These are phyloP conservation scores for Penicillium bialowiezense DNA, from an alignment of 495 filamentous ascomycete genomes.

Conservation along the genomic window DNA sequence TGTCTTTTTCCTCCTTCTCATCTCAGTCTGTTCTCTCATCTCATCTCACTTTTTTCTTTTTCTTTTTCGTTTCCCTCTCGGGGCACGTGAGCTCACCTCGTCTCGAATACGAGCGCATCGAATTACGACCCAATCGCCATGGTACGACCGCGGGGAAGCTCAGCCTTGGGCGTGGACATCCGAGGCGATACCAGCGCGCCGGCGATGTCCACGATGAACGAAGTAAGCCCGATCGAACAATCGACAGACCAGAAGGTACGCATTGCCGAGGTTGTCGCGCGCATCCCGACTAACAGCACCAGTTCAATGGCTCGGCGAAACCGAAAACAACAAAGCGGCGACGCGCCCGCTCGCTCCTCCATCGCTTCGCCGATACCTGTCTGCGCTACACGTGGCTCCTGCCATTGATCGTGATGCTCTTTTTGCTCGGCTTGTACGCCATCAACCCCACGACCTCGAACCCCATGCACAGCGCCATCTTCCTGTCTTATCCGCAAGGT, in stretches of 20 bases:
- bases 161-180: slow-evolving; percentile 50
- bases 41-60: not conserved
- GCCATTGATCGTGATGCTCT: slow-evolving; percentile 66
- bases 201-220: slow-evolving; percentile 53
- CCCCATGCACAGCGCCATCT: slow-evolving; percentile 81
- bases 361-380: slow-evolving; percentile 62
- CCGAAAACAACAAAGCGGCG: slow-evolving; percentile 47
- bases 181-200: slow-evolving; percentile 51
- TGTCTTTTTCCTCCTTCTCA: too few relatives aligned
- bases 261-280: not conserved
- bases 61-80: not conserved
- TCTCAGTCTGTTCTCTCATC: not conserved
- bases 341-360: slow-evolving; percentile 57
- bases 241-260: slow-evolving; percentile 42
- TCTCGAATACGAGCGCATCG: not conserved
- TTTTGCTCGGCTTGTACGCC: slow-evolving; percentile 66
- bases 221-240: slow-evolving; percentile 42
- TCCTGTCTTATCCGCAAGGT: slow-evolving; percentile 85
- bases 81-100: slow-evolving; percentile 2
- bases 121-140: slow-evolving; percentile 19
- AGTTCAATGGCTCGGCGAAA: slow-evolving; percentile 29
- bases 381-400: slow-evolving; percentile 78
- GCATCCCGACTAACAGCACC: slow-evolving; percentile 6
- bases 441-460: slow-evolving; percentile 79
- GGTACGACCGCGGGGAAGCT: slow-evolving; percentile 45